These are phyloP conservation scores for Beauveria asiatica DNA, from an alignment of 2,329 filamentous ascomycete genomes.

Conservation along the genomic window DNA sequence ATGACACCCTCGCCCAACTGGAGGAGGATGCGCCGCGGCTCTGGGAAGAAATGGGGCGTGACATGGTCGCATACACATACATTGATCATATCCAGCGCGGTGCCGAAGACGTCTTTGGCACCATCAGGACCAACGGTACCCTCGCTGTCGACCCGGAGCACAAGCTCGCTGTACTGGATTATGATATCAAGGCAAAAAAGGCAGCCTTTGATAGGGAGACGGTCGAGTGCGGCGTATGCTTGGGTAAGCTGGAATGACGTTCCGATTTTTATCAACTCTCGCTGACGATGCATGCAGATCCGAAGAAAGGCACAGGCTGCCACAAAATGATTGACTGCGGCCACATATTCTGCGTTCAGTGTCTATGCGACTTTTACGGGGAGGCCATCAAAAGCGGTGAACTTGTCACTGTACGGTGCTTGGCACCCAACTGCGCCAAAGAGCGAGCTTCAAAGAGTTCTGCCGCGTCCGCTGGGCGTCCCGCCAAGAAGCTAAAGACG, in stretches of 20 bases:
- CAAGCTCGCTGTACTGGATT: constrained; percentile 67
- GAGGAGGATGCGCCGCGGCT: constrained; percentile 41
- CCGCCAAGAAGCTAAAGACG: constrained; percentile 49
- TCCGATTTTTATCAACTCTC: background rate
- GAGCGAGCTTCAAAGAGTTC: constrained; percentile 34
- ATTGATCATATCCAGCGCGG: constrained; percentile 55
- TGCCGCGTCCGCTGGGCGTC: constrained; percentile 15
- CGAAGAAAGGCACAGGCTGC: constrained; percentile 77
- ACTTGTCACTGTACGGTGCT: constrained; percentile 68
- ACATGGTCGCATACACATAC: constrained; percentile 52
- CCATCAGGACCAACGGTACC: constrained; percentile 38
- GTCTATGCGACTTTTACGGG: constrained; percentile 83
- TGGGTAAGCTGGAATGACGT: constrained; percentile 39
- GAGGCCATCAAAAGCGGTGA: constrained; percentile 81
- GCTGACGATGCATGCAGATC: constrained; percentile 43
- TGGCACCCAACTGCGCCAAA: constrained; percentile 70
- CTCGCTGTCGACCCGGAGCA: constrained; percentile 46
- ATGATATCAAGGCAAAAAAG: constrained; percentile 65
- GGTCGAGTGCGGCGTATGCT: constrained; percentile 79
- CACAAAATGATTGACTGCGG: constrained; percentile 75
- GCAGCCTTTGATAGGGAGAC: constrained; percentile 74
- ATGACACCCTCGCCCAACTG: constrained; percentile 37
- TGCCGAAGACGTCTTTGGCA: constrained; percentile 52
- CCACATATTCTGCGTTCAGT: constrained; percentile 87
- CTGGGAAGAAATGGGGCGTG: constrained; percentile 55